Evolutionary conservation across 768 basidiomycete species (phyloP), one percentile per base, ranked within the genome.

Genomic region (Tephrocybe rancida): DNA sequence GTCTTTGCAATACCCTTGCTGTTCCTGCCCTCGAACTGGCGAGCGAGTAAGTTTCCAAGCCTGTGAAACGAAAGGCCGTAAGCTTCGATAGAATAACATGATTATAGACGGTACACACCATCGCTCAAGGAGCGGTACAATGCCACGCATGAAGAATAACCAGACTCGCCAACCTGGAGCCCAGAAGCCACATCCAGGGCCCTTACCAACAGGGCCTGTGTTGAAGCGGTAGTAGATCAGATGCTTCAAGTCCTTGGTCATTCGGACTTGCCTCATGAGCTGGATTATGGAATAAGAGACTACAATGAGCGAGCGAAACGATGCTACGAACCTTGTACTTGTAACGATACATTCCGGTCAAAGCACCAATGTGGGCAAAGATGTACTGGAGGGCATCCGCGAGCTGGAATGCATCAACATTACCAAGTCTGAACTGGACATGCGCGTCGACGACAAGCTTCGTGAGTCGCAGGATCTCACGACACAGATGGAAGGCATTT

Each of bases 321-420:
- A 4, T 19, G 10, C 22, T 34, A 66, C 78, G 9, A 55, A 88
- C 88, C 84, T 98, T 98, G 80, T 99, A 99, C 79, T 98, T 98
- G 80, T 98, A 98, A 25, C 96, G 87, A 74, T 99, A 99, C 97
- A 99, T 99, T 62, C 97, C 97, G 3, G 97, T 99, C 61, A 99
- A 76, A 24, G 97, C 96, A 65, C 97, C 97, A 52, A 99, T 93
- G 65, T 99, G 97, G 1, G 84, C 90, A 64, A 98, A 98, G 64
- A 94, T 96, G 70, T 98, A 99, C 69, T 99, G 97, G 21, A 99
- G 77, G 0, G 97, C 97, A 60, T 99, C 97, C 16, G 97, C 97
- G 44, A 99, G 86, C 70, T 99, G 97, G 83, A 99, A 99, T 1
- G 95, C 97, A 64, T 99, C 97, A 26, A 98, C 93, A 60, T 98